A percentile compares a stretch with the other conserved stretches of the same genome.
Conservation (phyloP, 352 stramenopile species). For the Phytopythium mirpurense region DNA sequence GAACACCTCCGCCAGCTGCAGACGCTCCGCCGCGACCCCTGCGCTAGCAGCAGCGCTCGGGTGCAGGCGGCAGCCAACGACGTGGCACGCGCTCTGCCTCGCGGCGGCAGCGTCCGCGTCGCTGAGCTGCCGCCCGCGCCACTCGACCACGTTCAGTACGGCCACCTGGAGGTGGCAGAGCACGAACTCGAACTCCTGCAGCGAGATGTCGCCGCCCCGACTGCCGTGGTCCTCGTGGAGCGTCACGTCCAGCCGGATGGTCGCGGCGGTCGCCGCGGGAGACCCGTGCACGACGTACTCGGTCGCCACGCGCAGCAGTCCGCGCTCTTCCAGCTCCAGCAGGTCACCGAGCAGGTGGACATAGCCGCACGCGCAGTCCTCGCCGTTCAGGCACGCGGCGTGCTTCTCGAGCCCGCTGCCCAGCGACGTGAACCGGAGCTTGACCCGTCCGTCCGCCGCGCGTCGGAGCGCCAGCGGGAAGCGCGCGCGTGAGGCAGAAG, state of each 20-base stretch:
- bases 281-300: slow-evolving; percentile 36
- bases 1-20: slow-evolving; percentile 69
- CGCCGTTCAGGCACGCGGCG: slow-evolving; percentile 43
- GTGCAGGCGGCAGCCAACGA: slow-evolving; percentile 60
- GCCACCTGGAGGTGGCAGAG: slow-evolving; percentile 49
- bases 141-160: slow-evolving; percentile 27
- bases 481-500: not conserved
- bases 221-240: slow-evolving; percentile 29
- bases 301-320: slow-evolving; percentile 26
- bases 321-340: slow-evolving; percentile 37
- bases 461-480: slow-evolving; percentile 21
- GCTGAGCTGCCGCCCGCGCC: slow-evolving; percentile 11
- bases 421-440: slow-evolving; percentile 24
- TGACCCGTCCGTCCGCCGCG: slow-evolving; percentile 21
- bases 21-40: slow-evolving; percentile 16
- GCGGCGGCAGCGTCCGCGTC: slow-evolving; percentile 25
- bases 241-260: slow-evolving; percentile 39
- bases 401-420: slow-evolving; percentile 19
- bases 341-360: slow-evolving; percentile 35
- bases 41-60: not conserved
- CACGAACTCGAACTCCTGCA: slow-evolving; percentile 59
- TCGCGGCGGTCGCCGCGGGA: slow-evolving; percentile 21
- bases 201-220: slow-evolving; percentile 10
- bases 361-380: slow-evolving; percentile 42
- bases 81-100: slow-evolving; percentile 48